phyloP scores from a whole-genome alignment of 768 basidiomycete genomes.

The Naematelia aurantialba region DNA sequence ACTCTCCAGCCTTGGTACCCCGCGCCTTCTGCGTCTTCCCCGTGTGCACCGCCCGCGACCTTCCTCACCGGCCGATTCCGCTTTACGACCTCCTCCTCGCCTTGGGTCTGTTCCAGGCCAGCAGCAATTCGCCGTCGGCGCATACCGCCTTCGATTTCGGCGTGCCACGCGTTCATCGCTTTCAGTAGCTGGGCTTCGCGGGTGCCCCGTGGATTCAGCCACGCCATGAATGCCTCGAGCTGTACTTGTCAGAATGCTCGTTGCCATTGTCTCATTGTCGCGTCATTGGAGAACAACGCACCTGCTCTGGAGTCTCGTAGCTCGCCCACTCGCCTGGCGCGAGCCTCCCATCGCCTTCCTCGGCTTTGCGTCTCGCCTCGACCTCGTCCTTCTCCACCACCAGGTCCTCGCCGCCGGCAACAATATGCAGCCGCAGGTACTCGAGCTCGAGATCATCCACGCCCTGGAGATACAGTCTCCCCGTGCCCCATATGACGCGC shows the following conservation, averaged over 20 bases:
- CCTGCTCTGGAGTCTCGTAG: conserved; percentile 83
- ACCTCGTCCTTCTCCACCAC: conserved; percentile 59
- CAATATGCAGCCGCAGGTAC: conserved; percentile 52
- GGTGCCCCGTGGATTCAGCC: conserved; percentile 88
- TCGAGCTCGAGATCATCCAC: conserved; percentile 77
- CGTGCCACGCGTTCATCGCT: conserved; percentile 56
- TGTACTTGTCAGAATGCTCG: too few species aligned
- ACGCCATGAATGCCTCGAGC: conserved; percentile 77
- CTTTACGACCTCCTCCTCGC: conserved; percentile 11
- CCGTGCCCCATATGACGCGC: conserved; percentile 77
- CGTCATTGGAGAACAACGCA: conserved; percentile 54
- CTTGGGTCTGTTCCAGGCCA: conserved; percentile 23
- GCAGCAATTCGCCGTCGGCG: conserved; percentile 23
- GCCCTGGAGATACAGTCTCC: conserved; percentile 87
- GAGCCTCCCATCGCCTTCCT: conserved; percentile 76
- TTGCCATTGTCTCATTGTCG: too few species aligned
- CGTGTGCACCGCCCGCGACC: conserved; percentile 12
- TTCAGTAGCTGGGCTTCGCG: conserved; percentile 77
- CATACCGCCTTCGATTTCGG: conserved; percentile 43
- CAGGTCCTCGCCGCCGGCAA: conserved; percentile 9
- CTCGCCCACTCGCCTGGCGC: conserved; percentile 82
- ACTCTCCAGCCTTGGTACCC: conserved; percentile 40
- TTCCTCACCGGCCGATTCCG: conserved; percentile 20
- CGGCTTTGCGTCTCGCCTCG: conserved; percentile 62
- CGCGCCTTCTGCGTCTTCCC: conserved; percentile 28